phyloP scores from a whole-genome alignment of 1,284 basidiomycete genomes.

The Earliella scabrosa region DNA sequence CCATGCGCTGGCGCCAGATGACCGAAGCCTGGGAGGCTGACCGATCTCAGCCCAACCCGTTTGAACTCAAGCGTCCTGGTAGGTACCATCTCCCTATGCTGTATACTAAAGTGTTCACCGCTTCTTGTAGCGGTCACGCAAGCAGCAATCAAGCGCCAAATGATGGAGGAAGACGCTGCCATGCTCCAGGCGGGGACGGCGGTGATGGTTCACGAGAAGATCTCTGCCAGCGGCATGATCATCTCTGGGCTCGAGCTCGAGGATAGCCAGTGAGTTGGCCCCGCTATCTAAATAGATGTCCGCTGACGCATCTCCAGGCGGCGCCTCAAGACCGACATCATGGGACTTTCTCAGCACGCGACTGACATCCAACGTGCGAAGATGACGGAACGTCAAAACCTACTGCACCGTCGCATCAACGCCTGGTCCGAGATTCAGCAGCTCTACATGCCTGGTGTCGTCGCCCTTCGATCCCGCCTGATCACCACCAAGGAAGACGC shows the following conservation, averaged over 20 bases:
- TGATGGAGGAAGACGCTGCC: conserved; percentile 18
- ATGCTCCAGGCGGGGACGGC: not conserved
- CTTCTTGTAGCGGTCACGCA: conserved; percentile 9
- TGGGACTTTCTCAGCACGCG: not conserved
- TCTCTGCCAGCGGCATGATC: conserved; percentile 11
- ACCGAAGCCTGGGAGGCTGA: not conserved
- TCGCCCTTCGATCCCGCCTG: not conserved
- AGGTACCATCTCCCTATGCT: too few species aligned
- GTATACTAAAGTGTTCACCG: too few species aligned
- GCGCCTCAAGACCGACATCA: not conserved
- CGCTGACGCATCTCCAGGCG: too few species aligned
- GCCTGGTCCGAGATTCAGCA: conserved; percentile 11
- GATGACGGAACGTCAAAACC: conserved; percentile 5
- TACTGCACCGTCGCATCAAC: conserved; percentile 9
- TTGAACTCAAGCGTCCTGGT: not conserved
- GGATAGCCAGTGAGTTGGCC: conserved; percentile 25
- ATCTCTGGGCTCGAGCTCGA: conserved; percentile 20
- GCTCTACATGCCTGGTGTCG: conserved; percentile 10
- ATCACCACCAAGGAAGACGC: not conserved
- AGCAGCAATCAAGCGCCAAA: conserved; percentile 14
- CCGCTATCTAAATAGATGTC: too few species aligned
- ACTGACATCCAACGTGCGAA: conserved; percentile 7
- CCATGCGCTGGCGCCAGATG: not conserved
- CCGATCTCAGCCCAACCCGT: not conserved
- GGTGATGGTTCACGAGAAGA: not conserved